A percentile compares a stretch with the other conserved stretches of the same genome.
These are phyloP conservation scores for Coniochaeta sp. DNA, from an alignment of 2,329 filamentous ascomycete species.

Conservation along the genomic window DNA sequence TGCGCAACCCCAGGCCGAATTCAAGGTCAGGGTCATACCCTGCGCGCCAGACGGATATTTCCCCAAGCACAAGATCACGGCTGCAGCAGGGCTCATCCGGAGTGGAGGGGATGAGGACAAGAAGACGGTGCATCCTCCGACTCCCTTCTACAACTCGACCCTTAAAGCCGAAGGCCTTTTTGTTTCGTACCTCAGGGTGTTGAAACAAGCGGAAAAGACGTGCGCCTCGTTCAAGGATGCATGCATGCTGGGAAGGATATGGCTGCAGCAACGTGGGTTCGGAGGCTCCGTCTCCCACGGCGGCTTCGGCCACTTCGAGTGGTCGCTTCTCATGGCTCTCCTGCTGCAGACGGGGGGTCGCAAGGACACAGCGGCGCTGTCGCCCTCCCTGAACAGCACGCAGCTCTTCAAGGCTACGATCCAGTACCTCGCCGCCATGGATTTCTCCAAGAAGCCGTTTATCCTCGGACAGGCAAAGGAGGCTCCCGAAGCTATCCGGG, in stretches of 20 bases:
- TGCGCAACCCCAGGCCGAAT: constrained; percentile 28
- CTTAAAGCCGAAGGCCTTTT: constrained; percentile 71
- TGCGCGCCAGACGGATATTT: constrained; percentile 66
- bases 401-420: constrained; percentile 91
- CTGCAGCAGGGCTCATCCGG: constrained; percentile 64
- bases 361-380: constrained; percentile 64
- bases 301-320: constrained; percentile 92
- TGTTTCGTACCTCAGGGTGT: constrained; percentile 65
- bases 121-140: constrained; percentile 44
- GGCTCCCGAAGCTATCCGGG: constrained; percentile 31
- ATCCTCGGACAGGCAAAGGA: constrained; percentile 38
- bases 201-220: constrained; percentile 62
- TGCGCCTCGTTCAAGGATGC: constrained; percentile 74
- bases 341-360: constrained; percentile 71
- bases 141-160: constrained; percentile 84
- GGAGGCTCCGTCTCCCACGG: constrained; percentile 61
- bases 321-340: constrained; percentile 72
- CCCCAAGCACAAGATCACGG: constrained; percentile 60
- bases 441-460: constrained; percentile 63
- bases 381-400: constrained; percentile 76
- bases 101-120: constrained; percentile 38
- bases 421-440: constrained; percentile 73
- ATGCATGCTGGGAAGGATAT: constrained; percentile 77
- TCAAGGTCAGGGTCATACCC: constrained; percentile 69
- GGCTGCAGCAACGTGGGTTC: constrained; percentile 85